A percentile compares a stretch with the other conserved stretches of the same genome.
Evolutionary conservation across 805 yeast species (phyloP).

Genomic region (Jamesozyma jinghongensis): DNA sequence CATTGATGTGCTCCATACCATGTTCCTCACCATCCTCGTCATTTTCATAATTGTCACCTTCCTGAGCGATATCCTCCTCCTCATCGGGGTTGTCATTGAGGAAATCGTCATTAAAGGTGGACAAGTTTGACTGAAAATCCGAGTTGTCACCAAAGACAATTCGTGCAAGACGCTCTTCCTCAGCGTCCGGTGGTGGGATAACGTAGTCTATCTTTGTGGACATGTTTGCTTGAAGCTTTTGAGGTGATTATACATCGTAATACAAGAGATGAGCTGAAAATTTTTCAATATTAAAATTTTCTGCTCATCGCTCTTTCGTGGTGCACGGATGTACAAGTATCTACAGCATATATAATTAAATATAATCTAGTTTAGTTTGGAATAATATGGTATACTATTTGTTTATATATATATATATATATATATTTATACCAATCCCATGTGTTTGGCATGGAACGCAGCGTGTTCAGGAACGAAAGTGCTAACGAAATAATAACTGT

Average conservation of each 20-base stretch:
- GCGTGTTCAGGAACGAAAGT: conserved; percentile 78
- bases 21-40: conserved; percentile 27
- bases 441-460: conserved; percentile 69
- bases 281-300: not conserved
- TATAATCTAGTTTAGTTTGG: too few relatives aligned
- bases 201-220: conserved; percentile 5
- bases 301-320: too few relatives aligned
- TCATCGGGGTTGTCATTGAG: conserved; percentile 32
- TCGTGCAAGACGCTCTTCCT: conserved; percentile 70
- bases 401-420: too few relatives aligned
- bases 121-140: conserved; percentile 51
- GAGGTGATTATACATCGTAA: conserved; percentile 6
- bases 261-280: conserved; percentile 20
- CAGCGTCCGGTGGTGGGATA: conserved; percentile 68
- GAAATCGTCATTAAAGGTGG: conserved; percentile 41
- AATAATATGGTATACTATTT: not conserved
- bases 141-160: conserved; percentile 78
- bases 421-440: conserved; percentile 27
- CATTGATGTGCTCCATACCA: conserved; percentile 19
- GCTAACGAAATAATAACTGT: conserved; percentile 78
- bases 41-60: conserved; percentile 24
- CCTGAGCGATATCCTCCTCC: conserved; percentile 25
- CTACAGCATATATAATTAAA: too few relatives aligned
- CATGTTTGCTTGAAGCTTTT: not conserved
- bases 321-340: too few relatives aligned